Evolutionary conservation across 306 rosid species (phyloP).

Genomic region (Prunus persica): Prunus_persica_NCBIv2 NC_034015.1:16438501-16439000

Average conservation of each 20-base stretch:
- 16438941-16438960: conserved; percentile 45
- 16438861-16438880: conserved; percentile 33
- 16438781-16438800: not conserved
- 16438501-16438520: not conserved
- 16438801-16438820: not conserved
- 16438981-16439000: conserved; percentile 70
- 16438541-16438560: not conserved
- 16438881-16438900: conserved; percentile 63
- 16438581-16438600: not conserved
- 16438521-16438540: not conserved
- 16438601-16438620: not conserved
- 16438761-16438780: not conserved
- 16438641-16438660: not conserved
- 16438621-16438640: not conserved
- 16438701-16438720: not conserved
- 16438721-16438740: not conserved
- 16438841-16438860: not conserved
- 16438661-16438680: not conserved
- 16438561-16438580: not conserved
- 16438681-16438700: not conserved
- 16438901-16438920: conserved; percentile 79
- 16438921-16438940: conserved; percentile 61
- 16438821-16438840: not conserved
- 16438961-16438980: conserved; percentile 47
- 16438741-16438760: not conserved